These are phyloP conservation scores for Pythium brassicae DNA, from an alignment of 352 stramenopile genomes.

Conservation along the genomic window DNA sequence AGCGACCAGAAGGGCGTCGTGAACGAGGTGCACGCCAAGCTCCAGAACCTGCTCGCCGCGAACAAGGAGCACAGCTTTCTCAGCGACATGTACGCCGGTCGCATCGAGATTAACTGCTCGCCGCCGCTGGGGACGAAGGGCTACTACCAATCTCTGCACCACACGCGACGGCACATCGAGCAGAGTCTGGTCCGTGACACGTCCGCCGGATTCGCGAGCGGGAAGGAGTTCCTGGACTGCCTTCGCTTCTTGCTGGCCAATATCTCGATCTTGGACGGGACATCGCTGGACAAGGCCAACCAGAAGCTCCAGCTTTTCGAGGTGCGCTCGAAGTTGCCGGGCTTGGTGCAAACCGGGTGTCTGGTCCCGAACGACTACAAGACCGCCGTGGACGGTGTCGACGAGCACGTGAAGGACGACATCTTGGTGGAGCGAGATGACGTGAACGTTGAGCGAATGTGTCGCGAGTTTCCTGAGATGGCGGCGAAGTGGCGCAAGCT, in stretches of 20 bases:
- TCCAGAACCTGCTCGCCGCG: constrained; percentile 33
- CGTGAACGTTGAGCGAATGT: constrained; percentile 21
- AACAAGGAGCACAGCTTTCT: constrained; percentile 66
- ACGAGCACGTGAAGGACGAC: constrained; percentile 26
- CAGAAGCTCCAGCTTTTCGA: constrained; percentile 51
- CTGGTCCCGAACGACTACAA: constrained; percentile 25
- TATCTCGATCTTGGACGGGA: constrained; percentile 77
- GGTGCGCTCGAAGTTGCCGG: constrained; percentile 35
- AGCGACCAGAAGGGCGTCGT: constrained; percentile 53
- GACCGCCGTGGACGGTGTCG: constrained; percentile 10
- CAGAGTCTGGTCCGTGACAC: constrained; percentile 1
- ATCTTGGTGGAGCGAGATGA: constrained; percentile 24
- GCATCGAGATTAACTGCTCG: constrained; percentile 60
- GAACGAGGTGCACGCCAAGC: constrained; percentile 42
- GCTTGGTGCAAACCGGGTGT: constrained; percentile 40
- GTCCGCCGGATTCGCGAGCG: constrained; percentile 27
- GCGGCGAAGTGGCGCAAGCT: constrained; percentile 30
- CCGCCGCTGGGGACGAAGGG: constrained; percentile 57
- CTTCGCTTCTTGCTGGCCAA: constrained; percentile 68
- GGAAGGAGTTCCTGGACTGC: constrained; percentile 59
- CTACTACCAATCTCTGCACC: constrained; percentile 57
- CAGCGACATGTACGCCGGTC: constrained; percentile 54
- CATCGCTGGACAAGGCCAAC: constrained; percentile 50
- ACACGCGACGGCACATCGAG: constrained; percentile 36
- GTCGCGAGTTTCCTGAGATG: constrained; percentile 24